phyloP scores from a whole-genome alignment of 2,329 filamentous ascomycete genomes.

The Colletotrichum higginsianum region DNA sequence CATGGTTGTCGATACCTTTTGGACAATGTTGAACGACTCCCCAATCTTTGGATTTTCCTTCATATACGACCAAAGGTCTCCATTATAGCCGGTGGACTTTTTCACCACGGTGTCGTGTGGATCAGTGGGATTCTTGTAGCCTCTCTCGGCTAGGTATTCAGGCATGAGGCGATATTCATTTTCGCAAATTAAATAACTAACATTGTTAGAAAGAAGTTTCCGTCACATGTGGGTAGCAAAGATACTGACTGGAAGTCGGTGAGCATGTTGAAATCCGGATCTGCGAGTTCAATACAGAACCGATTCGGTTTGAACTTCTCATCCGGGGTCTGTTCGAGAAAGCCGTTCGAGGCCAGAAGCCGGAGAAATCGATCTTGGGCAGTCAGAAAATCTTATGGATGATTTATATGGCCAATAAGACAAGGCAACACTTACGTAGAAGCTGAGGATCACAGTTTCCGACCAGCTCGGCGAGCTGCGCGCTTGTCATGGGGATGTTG shows the following conservation, averaged over 20 bases:
- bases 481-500: constrained; percentile 26
- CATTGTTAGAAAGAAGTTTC: background rate
- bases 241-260: constrained; percentile 12
- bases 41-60: background rate
- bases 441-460: constrained; percentile 19
- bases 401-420: background rate
- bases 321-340: constrained; percentile 1
- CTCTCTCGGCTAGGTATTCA: constrained; percentile 5
- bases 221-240: accelerated
- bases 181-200: background rate
- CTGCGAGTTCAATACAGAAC: constrained; percentile 10
- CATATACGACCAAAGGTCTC: constrained; percentile 21
- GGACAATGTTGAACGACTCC: constrained; percentile 19
- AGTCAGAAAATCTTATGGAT: background rate
- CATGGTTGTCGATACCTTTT: constrained; percentile 13
- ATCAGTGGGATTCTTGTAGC: constrained; percentile 17
- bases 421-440: constrained; percentile 6
- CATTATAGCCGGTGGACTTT: background rate
- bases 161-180: constrained; percentile 5
- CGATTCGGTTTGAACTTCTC: constrained; percentile 16
- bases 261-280: constrained; percentile 6
- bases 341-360: constrained; percentile 7
- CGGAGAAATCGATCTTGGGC: constrained; percentile 20
- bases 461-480: constrained; percentile 18
- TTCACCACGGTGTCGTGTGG: background rate